These are phyloP conservation scores for Calocera cornea DNA, from an alignment of 768 basidiomycete species.

Conservation along the genomic window DNA sequence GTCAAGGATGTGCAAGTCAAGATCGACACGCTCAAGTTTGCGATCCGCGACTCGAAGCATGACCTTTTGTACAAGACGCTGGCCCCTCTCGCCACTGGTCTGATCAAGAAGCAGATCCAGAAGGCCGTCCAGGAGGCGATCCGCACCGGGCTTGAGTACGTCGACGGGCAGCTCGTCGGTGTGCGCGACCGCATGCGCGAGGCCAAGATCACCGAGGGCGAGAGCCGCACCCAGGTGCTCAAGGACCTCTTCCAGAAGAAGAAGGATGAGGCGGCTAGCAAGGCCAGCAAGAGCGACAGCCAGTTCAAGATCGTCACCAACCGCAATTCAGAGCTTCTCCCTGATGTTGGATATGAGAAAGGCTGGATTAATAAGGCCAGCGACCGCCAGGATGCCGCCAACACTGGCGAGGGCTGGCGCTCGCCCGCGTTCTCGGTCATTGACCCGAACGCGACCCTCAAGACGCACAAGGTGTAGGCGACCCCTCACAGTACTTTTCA, in stretches of 20 bases:
- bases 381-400: conserved; percentile 33
- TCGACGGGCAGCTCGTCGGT: conserved; percentile 79
- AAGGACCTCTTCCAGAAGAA: conserved; percentile 53
- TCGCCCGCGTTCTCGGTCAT: conserved; percentile 30
- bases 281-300: conserved; percentile 32
- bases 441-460: conserved; percentile 11
- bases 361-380: conserved; percentile 56
- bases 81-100: conserved; percentile 58
- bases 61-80: conserved; percentile 77
- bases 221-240: conserved; percentile 38
- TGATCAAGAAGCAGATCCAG: conserved; percentile 68
- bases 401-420: conserved; percentile 38
- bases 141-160: conserved; percentile 66
- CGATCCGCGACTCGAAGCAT: conserved; percentile 84
- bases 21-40: conserved; percentile 77
- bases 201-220: conserved; percentile 36
- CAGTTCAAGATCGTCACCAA: conserved; percentile 78
- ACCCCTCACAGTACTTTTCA: not conserved
- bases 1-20: conserved; percentile 62
- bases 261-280: conserved; percentile 37
- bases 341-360: conserved; percentile 46
- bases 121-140: conserved; percentile 53
- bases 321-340: conserved; percentile 49
- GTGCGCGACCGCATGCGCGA: conserved; percentile 69
- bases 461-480: not conserved